Conservation (phyloP, 2,329 filamentous ascomycete genomes). For the Trichoderma polysporum region DNA sequence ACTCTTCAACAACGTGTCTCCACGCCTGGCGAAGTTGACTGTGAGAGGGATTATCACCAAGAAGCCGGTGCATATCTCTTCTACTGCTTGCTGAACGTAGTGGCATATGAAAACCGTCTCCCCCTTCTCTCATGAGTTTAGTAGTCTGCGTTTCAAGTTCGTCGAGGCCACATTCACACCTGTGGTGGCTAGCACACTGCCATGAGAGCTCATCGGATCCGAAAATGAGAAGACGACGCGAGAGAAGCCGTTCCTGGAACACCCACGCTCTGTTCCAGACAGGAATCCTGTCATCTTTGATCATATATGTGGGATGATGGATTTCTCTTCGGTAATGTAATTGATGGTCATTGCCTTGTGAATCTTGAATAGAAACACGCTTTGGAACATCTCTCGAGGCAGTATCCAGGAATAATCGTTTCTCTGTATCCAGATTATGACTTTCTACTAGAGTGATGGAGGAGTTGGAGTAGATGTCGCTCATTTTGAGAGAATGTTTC, state of each 20-base stretch:
- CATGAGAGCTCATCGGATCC: constrained; percentile 18
- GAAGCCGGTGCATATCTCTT: background rate
- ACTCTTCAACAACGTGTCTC: constrained; percentile 12
- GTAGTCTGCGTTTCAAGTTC: background rate
- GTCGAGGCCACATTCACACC: constrained; percentile 17
- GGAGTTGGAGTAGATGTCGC: constrained; percentile 16
- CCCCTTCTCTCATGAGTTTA: constrained; percentile 14
- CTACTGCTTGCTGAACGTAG: background rate
- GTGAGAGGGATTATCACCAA: constrained; percentile 10
- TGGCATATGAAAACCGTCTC: background rate
- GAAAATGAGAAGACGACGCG: constrained; percentile 15
- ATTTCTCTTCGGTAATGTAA: constrained; percentile 3
- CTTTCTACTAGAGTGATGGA: constrained; percentile 10
- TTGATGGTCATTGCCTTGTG: background rate
- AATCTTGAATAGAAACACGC: background rate
- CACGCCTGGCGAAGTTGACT: constrained; percentile 9
- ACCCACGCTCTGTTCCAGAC: constrained; percentile 18
- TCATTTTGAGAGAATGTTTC: constrained; percentile 15
- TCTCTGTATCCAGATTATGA: background rate
- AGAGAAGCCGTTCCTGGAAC: constrained; percentile 15
- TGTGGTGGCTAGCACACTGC: constrained; percentile 12
- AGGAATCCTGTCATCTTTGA: background rate
- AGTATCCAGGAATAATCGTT: constrained; percentile 9
- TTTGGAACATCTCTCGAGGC: background rate
- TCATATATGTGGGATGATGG: constrained; percentile 10